These are phyloP conservation scores for Coprinopsis strossmayeri DNA, from an alignment of 768 basidiomycete genomes.

Conservation along the genomic window DNA sequence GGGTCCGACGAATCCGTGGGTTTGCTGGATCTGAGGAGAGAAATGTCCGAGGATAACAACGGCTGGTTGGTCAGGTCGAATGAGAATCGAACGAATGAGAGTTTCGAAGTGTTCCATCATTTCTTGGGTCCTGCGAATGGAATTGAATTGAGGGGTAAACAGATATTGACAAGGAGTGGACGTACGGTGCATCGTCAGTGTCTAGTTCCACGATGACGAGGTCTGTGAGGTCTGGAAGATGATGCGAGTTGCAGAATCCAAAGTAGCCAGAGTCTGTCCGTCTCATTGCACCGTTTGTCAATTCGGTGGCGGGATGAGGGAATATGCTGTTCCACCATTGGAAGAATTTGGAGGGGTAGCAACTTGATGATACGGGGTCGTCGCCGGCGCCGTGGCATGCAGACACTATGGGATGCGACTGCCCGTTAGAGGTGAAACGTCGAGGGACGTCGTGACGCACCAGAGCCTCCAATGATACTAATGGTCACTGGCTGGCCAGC, in stretches of 20 bases:
- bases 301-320: conserved; percentile 94
- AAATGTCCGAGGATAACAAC: conserved; percentile 96
- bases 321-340: conserved; percentile 98
- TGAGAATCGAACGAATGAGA: conserved; percentile 85
- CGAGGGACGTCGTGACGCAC: too few relatives aligned
- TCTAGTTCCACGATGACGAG: conserved; percentile 95
- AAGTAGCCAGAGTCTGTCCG: conserved; percentile 92
- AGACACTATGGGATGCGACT: too few relatives aligned
- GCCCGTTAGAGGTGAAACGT: too few relatives aligned
- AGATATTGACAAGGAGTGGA: conserved; percentile 13
- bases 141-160: background rate
- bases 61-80: conserved; percentile 87
- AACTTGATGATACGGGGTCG: conserved; percentile 74
- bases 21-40: conserved; percentile 72
- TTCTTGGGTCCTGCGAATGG: conserved; percentile 50
- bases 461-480: conserved; percentile 83
- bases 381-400: conserved; percentile 92
- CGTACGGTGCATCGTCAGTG: conserved; percentile 81
- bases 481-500: conserved; percentile 85
- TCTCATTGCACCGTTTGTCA: conserved; percentile 95
- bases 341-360: conserved; percentile 95
- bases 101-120: conserved; percentile 86
- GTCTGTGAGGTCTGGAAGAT: conserved; percentile 91
- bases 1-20: conserved; percentile 81
- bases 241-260: conserved; percentile 88